A percentile compares a stretch with the other conserved stretches of the same genome.
phyloP scores from a whole-genome alignment of 441 rosid genomes.

The Gossypium davidsonii region DNA sequence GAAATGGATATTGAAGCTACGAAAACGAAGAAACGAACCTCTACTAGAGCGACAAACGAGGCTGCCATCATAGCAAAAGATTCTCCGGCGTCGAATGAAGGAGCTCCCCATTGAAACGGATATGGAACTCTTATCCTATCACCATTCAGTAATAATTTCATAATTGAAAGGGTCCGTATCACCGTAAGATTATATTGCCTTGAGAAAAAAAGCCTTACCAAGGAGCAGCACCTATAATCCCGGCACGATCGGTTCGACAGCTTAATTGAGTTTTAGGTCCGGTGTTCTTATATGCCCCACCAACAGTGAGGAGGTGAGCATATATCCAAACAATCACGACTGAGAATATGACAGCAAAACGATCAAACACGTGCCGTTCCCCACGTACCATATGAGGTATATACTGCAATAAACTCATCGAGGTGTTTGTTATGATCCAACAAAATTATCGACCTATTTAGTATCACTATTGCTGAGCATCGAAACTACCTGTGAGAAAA shows the following conservation, averaged over 20 bases:
- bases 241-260: constrained; percentile 65
- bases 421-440: too few species aligned
- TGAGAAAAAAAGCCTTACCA: constrained; percentile 31
- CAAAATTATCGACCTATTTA: too few species aligned
- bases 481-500: constrained; percentile 51
- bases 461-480: not conserved
- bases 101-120: constrained; percentile 77
- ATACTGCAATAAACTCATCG: constrained; percentile 33
- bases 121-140: constrained; percentile 66
- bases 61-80: constrained; percentile 70
- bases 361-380: constrained; percentile 35
- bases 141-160: not conserved
- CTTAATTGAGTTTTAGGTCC: constrained; percentile 45
- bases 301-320: constrained; percentile 57
- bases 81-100: constrained; percentile 66
- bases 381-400: constrained; percentile 45
- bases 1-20: not conserved
- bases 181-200: not conserved
- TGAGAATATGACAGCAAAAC: constrained; percentile 56
- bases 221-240: constrained; percentile 55
- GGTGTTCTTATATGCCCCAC: constrained; percentile 48
- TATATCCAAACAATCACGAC: constrained; percentile 57
- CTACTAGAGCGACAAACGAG: constrained; percentile 63
- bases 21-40: constrained; percentile 31
- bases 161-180: too few species aligned